Evolutionary conservation across 768 basidiomycete species (phyloP), one percentile per base, ranked within the genome.

Genomic region (Favolaschia claudopus): DNA sequence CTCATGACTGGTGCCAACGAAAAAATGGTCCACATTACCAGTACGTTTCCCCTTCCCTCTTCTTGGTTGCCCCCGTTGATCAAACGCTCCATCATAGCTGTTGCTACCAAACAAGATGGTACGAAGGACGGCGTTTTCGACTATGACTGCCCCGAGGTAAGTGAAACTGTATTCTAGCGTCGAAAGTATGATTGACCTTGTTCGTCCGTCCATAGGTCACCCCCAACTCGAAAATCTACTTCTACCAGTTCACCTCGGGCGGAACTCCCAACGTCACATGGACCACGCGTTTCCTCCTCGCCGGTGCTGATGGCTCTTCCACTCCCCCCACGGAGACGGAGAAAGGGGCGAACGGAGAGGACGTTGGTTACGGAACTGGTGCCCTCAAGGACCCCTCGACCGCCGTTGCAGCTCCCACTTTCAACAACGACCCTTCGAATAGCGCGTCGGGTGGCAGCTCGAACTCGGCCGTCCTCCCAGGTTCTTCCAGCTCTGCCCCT

Each of bases 1-100:
- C 83, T 94, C 71, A 93, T 92, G 91, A 87, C 89, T 1, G 93
- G 92, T 5, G 69, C 81, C 68, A 93, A 95, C 75, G 73, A 81
- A 47, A 61, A 80, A 34, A 93, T 93, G 91, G 68, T 85, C 36
- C 82, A 79, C 64, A 62, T 93, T 55, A 84, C 86, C 13, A 85
- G 90, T 92, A 62, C 58, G 87, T 77, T 29, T n/a, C 17, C 33
- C 12, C 7, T 33, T 45, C 27, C 22, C 43, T 15, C 46, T 31
- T 14, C 45, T 40, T 37, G 38, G n/a, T 17, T 5, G 20, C 45
- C 25, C 37, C 1, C 8, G 7, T 38, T 10, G 49, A 28, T 38
- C 42, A 40, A 10, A 24, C 31, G 32, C 14, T 40, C 25, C 19
- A 22, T 25, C 2, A 24, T 67, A 93, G 92, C 86, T 60, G 83